Conservation (phyloP, 495 filamentous ascomycete genomes). For the Xylaria longipes region DNA sequence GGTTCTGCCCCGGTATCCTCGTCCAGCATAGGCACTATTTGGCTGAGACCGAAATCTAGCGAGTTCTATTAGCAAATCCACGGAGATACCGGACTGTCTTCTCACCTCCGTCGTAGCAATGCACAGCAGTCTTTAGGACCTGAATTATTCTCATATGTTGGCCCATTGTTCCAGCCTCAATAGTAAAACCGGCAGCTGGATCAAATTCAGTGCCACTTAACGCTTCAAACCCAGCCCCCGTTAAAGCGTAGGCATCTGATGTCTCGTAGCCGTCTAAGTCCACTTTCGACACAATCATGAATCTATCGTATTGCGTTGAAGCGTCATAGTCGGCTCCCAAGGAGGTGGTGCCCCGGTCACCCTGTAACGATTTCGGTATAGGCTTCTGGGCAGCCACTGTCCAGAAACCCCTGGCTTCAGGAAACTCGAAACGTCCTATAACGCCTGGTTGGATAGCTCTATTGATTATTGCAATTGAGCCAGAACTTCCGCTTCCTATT, state of each 20-base stretch:
- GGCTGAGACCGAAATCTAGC: constrained; percentile 81
- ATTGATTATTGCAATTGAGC: constrained; percentile 76
- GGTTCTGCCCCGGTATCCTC: constrained; percentile 82
- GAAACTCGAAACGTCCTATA: constrained; percentile 66
- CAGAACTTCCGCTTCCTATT: constrained; percentile 70
- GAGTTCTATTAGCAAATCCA: constrained; percentile 34
- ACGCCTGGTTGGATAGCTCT: constrained; percentile 72
- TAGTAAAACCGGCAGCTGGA: constrained; percentile 77
- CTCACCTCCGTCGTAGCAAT: constrained; percentile 87
- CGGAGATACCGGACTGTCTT: constrained; percentile 44
- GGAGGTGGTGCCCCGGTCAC: constrained; percentile 54
- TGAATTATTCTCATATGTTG: constrained; percentile 80
- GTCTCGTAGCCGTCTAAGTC: constrained; percentile 61
- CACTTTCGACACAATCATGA: constrained; percentile 71
- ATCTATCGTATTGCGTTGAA: constrained; percentile 67
- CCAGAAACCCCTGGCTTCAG: constrained; percentile 68
- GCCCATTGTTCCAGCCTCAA: constrained; percentile 81
- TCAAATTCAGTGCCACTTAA: constrained; percentile 83
- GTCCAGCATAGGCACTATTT: constrained; percentile 89
- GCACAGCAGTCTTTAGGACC: constrained; percentile 79
- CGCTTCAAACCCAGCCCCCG: constrained; percentile 67
- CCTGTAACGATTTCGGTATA: constrained; percentile 58
- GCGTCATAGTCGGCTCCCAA: constrained; percentile 58
- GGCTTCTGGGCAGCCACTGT: constrained; percentile 66
- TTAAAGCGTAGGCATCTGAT: constrained; percentile 67